Conservation (phyloP, 768 basidiomycete species). For the Tricholoma saponaceum region DNA sequence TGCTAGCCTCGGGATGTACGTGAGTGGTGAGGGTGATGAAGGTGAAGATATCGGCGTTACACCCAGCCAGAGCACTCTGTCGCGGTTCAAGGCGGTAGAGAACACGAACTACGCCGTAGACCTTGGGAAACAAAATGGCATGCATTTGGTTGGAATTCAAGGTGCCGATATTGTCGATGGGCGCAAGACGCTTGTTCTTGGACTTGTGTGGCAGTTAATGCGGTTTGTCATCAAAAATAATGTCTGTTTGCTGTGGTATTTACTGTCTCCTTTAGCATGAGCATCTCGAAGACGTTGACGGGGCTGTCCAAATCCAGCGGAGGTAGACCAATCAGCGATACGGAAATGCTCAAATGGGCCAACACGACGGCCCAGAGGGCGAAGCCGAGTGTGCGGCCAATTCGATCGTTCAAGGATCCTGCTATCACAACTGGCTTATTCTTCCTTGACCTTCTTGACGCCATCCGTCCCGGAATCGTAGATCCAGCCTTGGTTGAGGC, state of each 20-base stretch:
- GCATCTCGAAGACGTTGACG: slow-evolving; percentile 86
- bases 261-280: slow-evolving; percentile 47
- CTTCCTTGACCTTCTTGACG: slow-evolving; percentile 90
- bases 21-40: slow-evolving; percentile 53
- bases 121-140: slow-evolving; percentile 85
- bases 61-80: slow-evolving; percentile 79
- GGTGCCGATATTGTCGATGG: slow-evolving; percentile 97
- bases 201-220: slow-evolving; percentile 98
- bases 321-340: slow-evolving; percentile 85
- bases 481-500: slow-evolving; percentile 77
- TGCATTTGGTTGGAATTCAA: slow-evolving; percentile 97
- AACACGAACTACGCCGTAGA: slow-evolving; percentile 97
- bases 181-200: slow-evolving; percentile 87
- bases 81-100: slow-evolving; percentile 96
- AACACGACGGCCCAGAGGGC: slow-evolving; percentile 80
- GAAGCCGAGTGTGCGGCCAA: slow-evolving; percentile 53
- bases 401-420: slow-evolving; percentile 95
- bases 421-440: slow-evolving; percentile 84
- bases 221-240: slow-evolving; percentile 42
- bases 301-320: slow-evolving; percentile 61
- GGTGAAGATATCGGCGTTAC: slow-evolving; percentile 80
- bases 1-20: slow-evolving; percentile 36
- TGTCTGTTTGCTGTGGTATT: not conserved
- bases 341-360: slow-evolving; percentile 95
- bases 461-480: slow-evolving; percentile 90